Evolutionary conservation across 108 stramenopile species (phyloP).

Genomic region (Skeletonema tropicum): DNA sequence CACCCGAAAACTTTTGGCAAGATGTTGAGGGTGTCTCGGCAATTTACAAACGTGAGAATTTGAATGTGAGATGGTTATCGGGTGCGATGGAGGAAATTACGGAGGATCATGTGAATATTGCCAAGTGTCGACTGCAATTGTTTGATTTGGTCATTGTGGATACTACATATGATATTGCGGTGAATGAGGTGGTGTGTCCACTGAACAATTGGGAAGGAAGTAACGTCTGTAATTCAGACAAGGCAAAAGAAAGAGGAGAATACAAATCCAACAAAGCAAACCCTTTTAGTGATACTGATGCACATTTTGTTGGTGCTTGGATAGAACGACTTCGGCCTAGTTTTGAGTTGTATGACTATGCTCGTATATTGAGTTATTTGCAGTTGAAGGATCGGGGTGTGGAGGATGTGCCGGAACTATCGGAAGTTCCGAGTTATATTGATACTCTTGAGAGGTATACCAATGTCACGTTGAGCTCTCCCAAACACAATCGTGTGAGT

Average conservation of each 20-base stretch:
- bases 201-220: conserved; percentile 28
- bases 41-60: conserved; percentile 35
- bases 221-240: not conserved
- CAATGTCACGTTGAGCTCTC: conserved; percentile 8
- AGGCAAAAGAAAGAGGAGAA: not conserved
- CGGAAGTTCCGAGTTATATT: conserved; percentile 36
- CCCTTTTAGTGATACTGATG: conserved; percentile 23
- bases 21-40: conserved; percentile 20
- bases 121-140: conserved; percentile 50
- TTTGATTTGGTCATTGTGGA: conserved; percentile 51
- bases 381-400: conserved; percentile 34
- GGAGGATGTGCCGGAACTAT: conserved; percentile 29
- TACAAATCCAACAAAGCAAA: conserved; percentile 21
- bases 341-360: conserved; percentile 54
- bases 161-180: conserved; percentile 31
- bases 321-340: conserved; percentile 41
- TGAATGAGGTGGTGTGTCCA: conserved; percentile 41
- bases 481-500: conserved; percentile 16
- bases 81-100: conserved; percentile 27
- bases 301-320: conserved; percentile 40
- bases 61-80: conserved; percentile 44
- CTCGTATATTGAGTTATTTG: conserved; percentile 38
- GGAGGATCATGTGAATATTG: conserved; percentile 45
- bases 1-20: conserved; percentile 19
- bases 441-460: conserved; percentile 30